These are phyloP conservation scores for Panaeolus papilionaceus DNA, from an alignment of 768 basidiomycete species.

Conservation along the genomic window DNA sequence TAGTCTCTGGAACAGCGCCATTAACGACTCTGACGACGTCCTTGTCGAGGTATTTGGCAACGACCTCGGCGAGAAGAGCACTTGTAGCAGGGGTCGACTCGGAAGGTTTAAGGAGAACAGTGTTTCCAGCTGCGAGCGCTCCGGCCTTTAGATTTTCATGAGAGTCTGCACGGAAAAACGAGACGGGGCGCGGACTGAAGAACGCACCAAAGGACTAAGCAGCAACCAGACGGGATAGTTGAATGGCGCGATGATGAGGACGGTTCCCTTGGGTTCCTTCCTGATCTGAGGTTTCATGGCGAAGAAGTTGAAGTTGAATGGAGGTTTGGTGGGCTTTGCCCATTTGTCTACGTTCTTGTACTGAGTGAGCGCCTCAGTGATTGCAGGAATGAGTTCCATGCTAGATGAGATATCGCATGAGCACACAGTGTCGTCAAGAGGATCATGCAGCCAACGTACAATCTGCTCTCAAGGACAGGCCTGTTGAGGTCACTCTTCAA, in stretches of 20 bases:
- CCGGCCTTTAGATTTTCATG: slow-evolving; percentile 45
- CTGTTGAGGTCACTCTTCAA: slow-evolving; percentile 69
- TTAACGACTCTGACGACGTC: slow-evolving; percentile 71
- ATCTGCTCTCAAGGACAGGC: slow-evolving; percentile 60
- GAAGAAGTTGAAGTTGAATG: slow-evolving; percentile 60
- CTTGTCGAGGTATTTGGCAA: slow-evolving; percentile 78
- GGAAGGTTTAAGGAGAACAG: slow-evolving; percentile 77
- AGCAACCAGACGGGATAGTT: slow-evolving; percentile 75
- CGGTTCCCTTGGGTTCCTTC: slow-evolving; percentile 80
- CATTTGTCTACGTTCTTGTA: slow-evolving; percentile 75
- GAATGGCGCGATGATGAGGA: slow-evolving; percentile 75
- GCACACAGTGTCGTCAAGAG: background rate
- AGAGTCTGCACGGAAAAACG: background rate
- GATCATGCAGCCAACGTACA: slow-evolving; percentile 35
- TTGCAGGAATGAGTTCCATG: slow-evolving; percentile 61
- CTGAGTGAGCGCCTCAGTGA: slow-evolving; percentile 58
- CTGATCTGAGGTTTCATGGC: slow-evolving; percentile 68
- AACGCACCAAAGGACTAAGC: slow-evolving; percentile 61
- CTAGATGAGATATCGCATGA: slow-evolving; percentile 38
- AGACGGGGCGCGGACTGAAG: background rate
- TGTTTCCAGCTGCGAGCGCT: slow-evolving; percentile 82
- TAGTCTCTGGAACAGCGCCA: slow-evolving; percentile 69
- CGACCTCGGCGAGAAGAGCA: slow-evolving; percentile 65
- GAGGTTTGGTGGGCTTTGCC: slow-evolving; percentile 66
- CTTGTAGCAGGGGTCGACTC: slow-evolving; percentile 66